These are phyloP conservation scores for Tripidium arundinaceum DNA, from an alignment of 202 grass and related monocot genomes.

Conservation along the genomic window DNA sequence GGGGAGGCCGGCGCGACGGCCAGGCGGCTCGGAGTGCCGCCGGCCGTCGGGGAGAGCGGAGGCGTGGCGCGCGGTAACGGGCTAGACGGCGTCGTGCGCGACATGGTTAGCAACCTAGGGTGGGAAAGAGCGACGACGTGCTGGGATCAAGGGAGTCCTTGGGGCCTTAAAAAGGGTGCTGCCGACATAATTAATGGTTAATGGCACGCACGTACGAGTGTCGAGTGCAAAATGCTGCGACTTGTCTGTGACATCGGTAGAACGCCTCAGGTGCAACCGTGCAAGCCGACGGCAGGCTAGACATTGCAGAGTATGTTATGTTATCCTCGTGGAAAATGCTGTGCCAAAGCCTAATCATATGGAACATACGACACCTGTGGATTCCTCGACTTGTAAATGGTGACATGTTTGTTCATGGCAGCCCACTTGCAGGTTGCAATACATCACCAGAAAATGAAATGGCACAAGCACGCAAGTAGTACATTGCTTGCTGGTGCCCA, in stretches of 20 bases:
- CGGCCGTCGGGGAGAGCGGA: conserved; percentile 20
- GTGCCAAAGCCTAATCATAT: not conserved
- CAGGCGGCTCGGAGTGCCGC: conserved; percentile 22
- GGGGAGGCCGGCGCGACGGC: conserved; percentile 30
- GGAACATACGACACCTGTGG: not conserved
- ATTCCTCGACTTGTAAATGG: not conserved
- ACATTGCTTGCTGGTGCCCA: not conserved
- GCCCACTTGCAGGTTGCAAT: conserved; percentile 19
- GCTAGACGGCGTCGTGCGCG: conserved; percentile 33
- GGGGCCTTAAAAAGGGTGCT: not conserved
- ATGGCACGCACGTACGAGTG: conserved; percentile 31
- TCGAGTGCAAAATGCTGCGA: not conserved
- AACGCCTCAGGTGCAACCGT: not conserved
- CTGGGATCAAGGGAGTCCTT: not conserved
- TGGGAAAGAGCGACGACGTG: not conserved
- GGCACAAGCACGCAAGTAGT: not conserved
- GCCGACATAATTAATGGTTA: conserved; percentile 20
- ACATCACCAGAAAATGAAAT: not conserved
- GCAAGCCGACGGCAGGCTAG: not conserved
- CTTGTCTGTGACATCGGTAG: not conserved
- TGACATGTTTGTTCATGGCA: conserved; percentile 1
- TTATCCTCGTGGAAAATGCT: not conserved
- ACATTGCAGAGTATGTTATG: not conserved
- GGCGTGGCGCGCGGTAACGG: conserved; percentile 27
- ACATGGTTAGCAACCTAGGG: not conserved